Base-by-base conservation (phyloP, 495 filamentous ascomycete genomes). In the Cairneyella variabilis region DNA sequence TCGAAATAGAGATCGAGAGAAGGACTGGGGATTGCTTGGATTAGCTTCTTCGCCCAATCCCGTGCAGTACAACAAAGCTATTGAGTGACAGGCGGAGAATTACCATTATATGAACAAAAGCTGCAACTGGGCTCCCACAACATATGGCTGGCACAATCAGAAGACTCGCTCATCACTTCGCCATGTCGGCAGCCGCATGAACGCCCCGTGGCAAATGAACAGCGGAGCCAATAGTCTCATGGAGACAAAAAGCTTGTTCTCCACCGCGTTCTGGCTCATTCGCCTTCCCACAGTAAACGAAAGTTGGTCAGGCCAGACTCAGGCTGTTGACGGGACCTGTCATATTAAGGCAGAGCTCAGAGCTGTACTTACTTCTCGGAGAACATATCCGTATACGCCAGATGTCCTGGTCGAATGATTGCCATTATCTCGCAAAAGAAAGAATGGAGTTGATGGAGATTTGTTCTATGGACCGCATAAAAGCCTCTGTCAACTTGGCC, bases 41-140 rank as follows among this genome's bases (percentile, higher is more conserved):
- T 8, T 9, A 25, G 34, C 16, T 16, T 14, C 2, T 21, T 22
- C 44, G 21, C 32, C 14, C 41, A 51, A 21, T 22, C 36, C 54
- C 54, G 54, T 52, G 40, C 38, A 20, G 54, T 51, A 41, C 48
- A 4, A 52, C 54, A 20, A 51, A 38, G 47, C 48, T 48, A 47
- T 47, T 52, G 37, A 56, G 45, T 42, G 28, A 38, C 53, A 42
- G 52, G 46, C 38, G 53, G 45, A 50, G 27, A 37, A 38, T 23
- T 1, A n/a, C 26, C 37, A 16, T 17, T 16, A 40, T 40, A 12
- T 18, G 22, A 14, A 30, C 2, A 28, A 14, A 20, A 25, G 23
- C 43, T 25, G 41, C 12, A 18, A 9, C 43, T 2, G 3, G 22
- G 26, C 26, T 3, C 25, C 14, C 27, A 38, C 17, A 17, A 18